Base-by-base conservation (phyloP, 2,329 filamentous ascomycete genomes). In the Diaporthe longicolla region DNA sequence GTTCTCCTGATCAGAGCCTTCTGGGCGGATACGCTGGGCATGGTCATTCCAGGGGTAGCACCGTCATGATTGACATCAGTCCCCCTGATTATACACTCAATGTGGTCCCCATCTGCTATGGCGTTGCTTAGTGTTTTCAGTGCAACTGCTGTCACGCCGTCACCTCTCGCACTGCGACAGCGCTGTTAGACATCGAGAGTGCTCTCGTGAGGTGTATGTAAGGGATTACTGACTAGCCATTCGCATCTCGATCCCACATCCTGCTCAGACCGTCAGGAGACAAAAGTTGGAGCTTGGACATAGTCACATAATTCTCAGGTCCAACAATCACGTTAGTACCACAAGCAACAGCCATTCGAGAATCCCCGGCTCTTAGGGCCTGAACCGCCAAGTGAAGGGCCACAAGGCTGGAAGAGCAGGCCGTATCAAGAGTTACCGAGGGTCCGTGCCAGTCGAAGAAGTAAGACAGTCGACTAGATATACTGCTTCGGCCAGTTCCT, bases 61-160 rank as follows among this genome's bases (percentile, higher is more conserved):
- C 88, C 88, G 75, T 89, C 87, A 35, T 82, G 81, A 71, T 87
- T 87, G 52, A 82, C 73, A 29, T 80, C 82, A 0, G 83, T 84
- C 24, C 82, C 83, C 0, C 85, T 82, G 65, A 88, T 83, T 45
- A 87, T 74, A 17, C 80, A 81, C 32, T 82, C 78, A 48, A 87
- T 84, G 0, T 74, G 32, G 54, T 84, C 82, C 0, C 86, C 85
- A 63, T 88, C 87, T 10, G 79, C 79, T 13, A 90, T 70, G 1
- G 89, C 89, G 48, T 81, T 81, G 15, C 83, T 83, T 21, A 83
- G 78, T 4, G 79, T 82, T 78, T 90, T 90, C 3, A 90, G 75
- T 0, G 89, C 74, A 0, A 90, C 40, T 1, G 84, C 81, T 0
- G 82, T 85, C 21, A 86, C 77, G 4, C 88, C 89, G 74, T 90